phyloP scores from a whole-genome alignment of 495 filamentous ascomycete species.

The Neurospora intermedia region DNA sequence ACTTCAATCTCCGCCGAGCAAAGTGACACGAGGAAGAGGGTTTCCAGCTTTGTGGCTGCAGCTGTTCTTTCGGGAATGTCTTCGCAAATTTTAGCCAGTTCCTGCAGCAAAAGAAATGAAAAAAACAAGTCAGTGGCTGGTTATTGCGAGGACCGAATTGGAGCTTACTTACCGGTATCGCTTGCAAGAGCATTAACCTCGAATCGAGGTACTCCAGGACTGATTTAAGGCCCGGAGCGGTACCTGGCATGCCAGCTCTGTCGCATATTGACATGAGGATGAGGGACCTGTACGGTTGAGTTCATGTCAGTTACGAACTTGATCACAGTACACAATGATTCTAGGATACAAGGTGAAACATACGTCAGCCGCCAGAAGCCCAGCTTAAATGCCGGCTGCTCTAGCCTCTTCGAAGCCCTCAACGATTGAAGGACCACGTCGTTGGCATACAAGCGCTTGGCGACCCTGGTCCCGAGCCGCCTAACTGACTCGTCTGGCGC shows the following conservation, averaged over 20 bases:
- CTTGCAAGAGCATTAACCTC: slow-evolving; percentile 33
- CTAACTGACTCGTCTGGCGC: slow-evolving; percentile 40
- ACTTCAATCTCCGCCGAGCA: slow-evolving; percentile 53
- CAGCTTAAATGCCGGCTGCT: slow-evolving; percentile 26
- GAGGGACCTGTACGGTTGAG: slow-evolving; percentile 26
- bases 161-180: slow-evolving; percentile 29
- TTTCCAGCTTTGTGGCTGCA: slow-evolving; percentile 43
- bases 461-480: slow-evolving; percentile 32
- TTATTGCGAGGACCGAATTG: background rate
- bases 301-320: slow-evolving; percentile 10
- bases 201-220: slow-evolving; percentile 44
- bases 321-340: background rate
- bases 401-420: slow-evolving; percentile 31
- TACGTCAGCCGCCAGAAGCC: slow-evolving; percentile 47
- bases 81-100: slow-evolving; percentile 34
- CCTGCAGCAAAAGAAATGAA: slow-evolving; percentile 18
- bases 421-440: slow-evolving; percentile 24
- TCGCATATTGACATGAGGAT: slow-evolving; percentile 42
- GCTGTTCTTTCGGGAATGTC: slow-evolving; percentile 39
- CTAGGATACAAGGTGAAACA: slow-evolving; percentile 12
- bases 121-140: background rate
- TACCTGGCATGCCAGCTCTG: slow-evolving; percentile 29
- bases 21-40: slow-evolving; percentile 47
- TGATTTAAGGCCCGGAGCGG: slow-evolving; percentile 31
- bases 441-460: slow-evolving; percentile 35